phyloP scores from a whole-genome alignment of 106 monocot species.

The Posidonia australis region DNA sequence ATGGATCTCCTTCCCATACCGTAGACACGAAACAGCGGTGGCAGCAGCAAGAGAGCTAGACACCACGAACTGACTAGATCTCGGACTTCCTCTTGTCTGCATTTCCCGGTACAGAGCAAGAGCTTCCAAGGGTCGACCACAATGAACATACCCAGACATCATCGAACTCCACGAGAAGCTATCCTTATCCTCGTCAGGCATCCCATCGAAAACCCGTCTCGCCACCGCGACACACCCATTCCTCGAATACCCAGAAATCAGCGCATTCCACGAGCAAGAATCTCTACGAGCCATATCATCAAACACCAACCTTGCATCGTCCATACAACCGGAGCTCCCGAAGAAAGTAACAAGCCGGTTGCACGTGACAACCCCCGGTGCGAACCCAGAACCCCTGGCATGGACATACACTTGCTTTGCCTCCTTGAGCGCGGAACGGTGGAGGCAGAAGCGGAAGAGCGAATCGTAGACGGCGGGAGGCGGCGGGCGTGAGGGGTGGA shows the following conservation, averaged over 20 bases:
- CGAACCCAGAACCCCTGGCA: slow-evolving; percentile 11
- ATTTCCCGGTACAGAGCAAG: slow-evolving; percentile 34
- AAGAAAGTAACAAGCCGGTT: slow-evolving; percentile 47
- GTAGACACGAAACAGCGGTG: slow-evolving; percentile 15
- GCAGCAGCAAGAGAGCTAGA: slow-evolving; percentile 45
- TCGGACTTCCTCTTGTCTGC: slow-evolving; percentile 9
- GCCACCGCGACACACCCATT: slow-evolving; percentile 20
- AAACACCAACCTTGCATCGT: slow-evolving; percentile 35
- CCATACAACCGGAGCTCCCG: slow-evolving; percentile 15
- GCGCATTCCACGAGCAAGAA: slow-evolving; percentile 52
- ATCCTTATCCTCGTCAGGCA: slow-evolving; percentile 28
- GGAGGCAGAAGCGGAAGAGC: slow-evolving; percentile 23
- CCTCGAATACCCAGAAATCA: slow-evolving; percentile 32
- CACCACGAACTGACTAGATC: slow-evolving; percentile 35
- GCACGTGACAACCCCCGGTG: slow-evolving; percentile 14
- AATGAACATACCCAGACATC: slow-evolving; percentile 38
- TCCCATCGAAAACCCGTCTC: slow-evolving; percentile 28
- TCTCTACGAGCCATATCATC: slow-evolving; percentile 36
- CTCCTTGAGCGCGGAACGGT: slow-evolving; percentile 7
- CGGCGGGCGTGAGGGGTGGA: neutral
- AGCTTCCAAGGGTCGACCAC: slow-evolving; percentile 28
- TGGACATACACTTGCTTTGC: slow-evolving; percentile 14
- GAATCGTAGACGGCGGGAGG: slow-evolving; percentile 7
- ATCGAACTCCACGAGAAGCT: slow-evolving; percentile 71
- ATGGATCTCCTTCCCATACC: slow-evolving; percentile 55